Conservation (phyloP, 164 flowering plant species). For the Aristolochia fimbriata region DNA sequence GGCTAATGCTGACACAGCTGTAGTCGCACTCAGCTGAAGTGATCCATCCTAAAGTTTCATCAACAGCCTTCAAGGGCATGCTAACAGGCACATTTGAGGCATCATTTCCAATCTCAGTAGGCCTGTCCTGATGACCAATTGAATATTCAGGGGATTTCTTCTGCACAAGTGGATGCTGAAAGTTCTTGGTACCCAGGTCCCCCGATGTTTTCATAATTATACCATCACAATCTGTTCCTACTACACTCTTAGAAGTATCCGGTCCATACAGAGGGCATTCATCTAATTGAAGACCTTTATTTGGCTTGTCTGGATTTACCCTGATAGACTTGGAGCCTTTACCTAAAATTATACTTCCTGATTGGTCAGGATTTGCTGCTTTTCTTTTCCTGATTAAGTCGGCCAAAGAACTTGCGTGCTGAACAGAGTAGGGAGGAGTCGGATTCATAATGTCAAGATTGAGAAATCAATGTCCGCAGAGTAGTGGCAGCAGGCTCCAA, state of each 20-base stretch:
- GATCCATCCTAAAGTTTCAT: constrained; percentile 55
- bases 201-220: constrained; percentile 10
- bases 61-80: constrained; percentile 6
- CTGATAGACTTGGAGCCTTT: constrained; percentile 5
- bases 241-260: constrained; percentile 6
- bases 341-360: constrained; percentile 2
- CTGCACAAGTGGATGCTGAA: too few relatives aligned
- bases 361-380: constrained; percentile 11
- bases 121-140: too few relatives aligned
- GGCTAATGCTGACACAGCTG: constrained; percentile 36
- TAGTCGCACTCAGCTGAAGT: constrained; percentile 40
- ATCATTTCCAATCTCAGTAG: too few relatives aligned
- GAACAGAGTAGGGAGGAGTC: constrained; percentile 11
- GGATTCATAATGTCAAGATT: constrained; percentile 6
- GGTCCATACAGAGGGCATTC: constrained; percentile 6
- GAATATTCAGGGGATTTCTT: too few relatives aligned
- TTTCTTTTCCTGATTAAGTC: constrained; percentile 24
- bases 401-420: constrained; percentile 6
- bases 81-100: too few relatives aligned
- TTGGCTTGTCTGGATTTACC: constrained; percentile 6
- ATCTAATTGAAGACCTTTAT: constrained; percentile 3
- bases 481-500: neutral
- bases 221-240: constrained; percentile 7
- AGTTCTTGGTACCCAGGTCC: constrained; percentile 12
- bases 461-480: constrained; percentile 2